Evolutionary conservation across 2,329 filamentous ascomycete genomes (phyloP).

Genomic region (Penicillium decumbens): DNA sequence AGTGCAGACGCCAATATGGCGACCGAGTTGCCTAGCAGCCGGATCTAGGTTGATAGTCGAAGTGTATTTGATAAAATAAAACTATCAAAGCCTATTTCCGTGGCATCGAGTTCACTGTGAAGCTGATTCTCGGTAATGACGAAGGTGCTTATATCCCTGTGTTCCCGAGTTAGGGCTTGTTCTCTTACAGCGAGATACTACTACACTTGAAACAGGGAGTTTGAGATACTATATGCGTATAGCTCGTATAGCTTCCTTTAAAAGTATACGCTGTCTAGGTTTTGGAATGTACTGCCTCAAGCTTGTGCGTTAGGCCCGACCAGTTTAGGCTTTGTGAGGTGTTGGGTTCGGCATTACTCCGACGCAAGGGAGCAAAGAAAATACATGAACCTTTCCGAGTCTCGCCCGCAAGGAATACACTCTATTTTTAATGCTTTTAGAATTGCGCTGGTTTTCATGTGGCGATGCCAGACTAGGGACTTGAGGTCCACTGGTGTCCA

Average conservation of each 20-base stretch:
- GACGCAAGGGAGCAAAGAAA: slow-evolving; percentile 21
- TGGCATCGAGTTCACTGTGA: not conserved
- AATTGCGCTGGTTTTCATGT: not conserved
- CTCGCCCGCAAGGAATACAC: slow-evolving; percentile 15
- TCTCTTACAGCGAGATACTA: not conserved
- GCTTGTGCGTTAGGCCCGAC: not conserved
- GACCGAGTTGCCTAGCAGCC: not conserved
- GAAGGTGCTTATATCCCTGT: slow-evolving; percentile 1
- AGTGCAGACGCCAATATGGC: not conserved
- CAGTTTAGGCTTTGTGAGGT: slow-evolving; percentile 6
- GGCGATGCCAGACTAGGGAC: slow-evolving; percentile 1
- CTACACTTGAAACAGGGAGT: not conserved
- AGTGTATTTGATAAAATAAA: not conserved
- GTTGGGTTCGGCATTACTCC: slow-evolving; percentile 18
- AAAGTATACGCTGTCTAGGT: no score
- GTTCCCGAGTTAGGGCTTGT: not conserved
- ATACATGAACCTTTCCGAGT: slow-evolving; percentile 10
- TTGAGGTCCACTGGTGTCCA: not conserved
- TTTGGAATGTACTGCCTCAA: slow-evolving; percentile 6
- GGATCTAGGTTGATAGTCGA: not conserved
- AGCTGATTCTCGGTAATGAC: not conserved
- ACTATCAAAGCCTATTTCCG: not conserved
- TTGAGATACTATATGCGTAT: not conserved
- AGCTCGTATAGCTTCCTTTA: no score
- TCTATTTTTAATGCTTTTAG: not conserved